Evolutionary conservation across 441 rosid genomes (phyloP).

Genomic region (Hypseocharis bilobata): DNA sequence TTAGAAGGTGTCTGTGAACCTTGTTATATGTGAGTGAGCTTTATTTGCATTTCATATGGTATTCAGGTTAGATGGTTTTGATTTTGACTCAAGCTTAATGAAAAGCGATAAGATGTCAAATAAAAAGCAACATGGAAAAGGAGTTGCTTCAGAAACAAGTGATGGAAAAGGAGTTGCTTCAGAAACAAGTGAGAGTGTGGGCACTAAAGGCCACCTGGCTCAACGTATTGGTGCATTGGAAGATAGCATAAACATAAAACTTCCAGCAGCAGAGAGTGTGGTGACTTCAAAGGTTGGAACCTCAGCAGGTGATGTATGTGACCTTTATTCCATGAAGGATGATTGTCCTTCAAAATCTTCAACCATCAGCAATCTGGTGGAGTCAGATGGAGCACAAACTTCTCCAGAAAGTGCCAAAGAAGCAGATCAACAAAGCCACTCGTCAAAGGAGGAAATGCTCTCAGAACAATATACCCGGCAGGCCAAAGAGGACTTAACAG

Average conservation of each 20-base stretch:
- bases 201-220: slow-evolving; percentile 19
- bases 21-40: not conserved
- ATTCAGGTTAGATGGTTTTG: slow-evolving; percentile 50
- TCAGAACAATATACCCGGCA: slow-evolving; percentile 19
- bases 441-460: slow-evolving; percentile 18
- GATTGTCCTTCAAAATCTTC: slow-evolving; percentile 23
- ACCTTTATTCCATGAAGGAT: slow-evolving; percentile 22
- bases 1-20: slow-evolving; percentile 3
- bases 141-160: slow-evolving; percentile 23
- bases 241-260: slow-evolving; percentile 14
- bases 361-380: slow-evolving; percentile 7
- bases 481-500: slow-evolving; percentile 24
- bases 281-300: slow-evolving; percentile 22
- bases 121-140: slow-evolving; percentile 29
- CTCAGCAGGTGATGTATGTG: slow-evolving; percentile 20
- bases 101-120: slow-evolving; percentile 28
- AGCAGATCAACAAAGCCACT: slow-evolving; percentile 26
- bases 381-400: slow-evolving; percentile 16
- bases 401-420: slow-evolving; percentile 24
- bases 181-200: slow-evolving; percentile 22
- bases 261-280: slow-evolving; percentile 21
- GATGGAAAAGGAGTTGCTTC: slow-evolving; percentile 27
- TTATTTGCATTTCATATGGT: slow-evolving; percentile 12
- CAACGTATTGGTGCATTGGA: slow-evolving; percentile 16
- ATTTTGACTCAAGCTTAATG: slow-evolving; percentile 32